phyloP scores from a whole-genome alignment of 2,329 filamentous ascomycete species.

The Pseudogymnoascus sp. region DNA sequence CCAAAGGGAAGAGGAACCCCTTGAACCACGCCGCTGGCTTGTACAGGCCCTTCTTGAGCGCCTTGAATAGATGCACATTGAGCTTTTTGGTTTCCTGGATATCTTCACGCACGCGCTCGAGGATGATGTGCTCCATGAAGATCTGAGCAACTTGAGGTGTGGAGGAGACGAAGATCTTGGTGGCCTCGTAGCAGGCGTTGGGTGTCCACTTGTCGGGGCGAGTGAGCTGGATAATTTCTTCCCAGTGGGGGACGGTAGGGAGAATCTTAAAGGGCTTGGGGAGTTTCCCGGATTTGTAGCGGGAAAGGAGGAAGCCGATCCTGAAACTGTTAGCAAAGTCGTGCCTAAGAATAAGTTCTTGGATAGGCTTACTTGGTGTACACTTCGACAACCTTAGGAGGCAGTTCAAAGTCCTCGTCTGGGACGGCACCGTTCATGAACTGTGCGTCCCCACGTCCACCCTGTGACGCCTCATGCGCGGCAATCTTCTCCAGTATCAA shows the following conservation, averaged over 20 bases:
- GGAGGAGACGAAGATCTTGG: constrained; percentile 81
- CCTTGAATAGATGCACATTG: constrained; percentile 90
- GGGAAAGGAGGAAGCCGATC: constrained; percentile 77
- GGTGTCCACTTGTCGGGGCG: constrained; percentile 66
- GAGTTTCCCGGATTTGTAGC: constrained; percentile 92
- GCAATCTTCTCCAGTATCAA: constrained; percentile 93
- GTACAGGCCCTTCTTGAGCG: constrained; percentile 85
- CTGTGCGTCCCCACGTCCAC: constrained; percentile 24
- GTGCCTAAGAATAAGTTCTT: background rate
- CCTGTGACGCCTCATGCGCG: constrained; percentile 67
- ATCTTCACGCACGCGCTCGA: constrained; percentile 86
- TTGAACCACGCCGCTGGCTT: constrained; percentile 97
- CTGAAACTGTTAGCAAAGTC: constrained; percentile 32
- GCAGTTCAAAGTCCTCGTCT: constrained; percentile 78
- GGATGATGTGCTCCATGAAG: constrained; percentile 78
- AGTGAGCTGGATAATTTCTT: constrained; percentile 78
- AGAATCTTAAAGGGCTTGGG: constrained; percentile 98
- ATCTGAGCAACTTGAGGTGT: constrained; percentile 72
- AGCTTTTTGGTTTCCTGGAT: constrained; percentile 92
- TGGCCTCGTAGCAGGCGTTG: constrained; percentile 80
- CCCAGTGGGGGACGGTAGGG: constrained; percentile 86
- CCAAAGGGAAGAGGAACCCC: constrained; percentile 84
- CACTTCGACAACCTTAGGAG: constrained; percentile 86
- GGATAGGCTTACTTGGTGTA: constrained; percentile 64
- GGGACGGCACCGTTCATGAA: constrained; percentile 31